Evolutionary conservation across 306 rosid genomes (phyloP), one percentile per base, ranked within the genome.

Genomic region (Lathyrus tuberosus): DNA sequence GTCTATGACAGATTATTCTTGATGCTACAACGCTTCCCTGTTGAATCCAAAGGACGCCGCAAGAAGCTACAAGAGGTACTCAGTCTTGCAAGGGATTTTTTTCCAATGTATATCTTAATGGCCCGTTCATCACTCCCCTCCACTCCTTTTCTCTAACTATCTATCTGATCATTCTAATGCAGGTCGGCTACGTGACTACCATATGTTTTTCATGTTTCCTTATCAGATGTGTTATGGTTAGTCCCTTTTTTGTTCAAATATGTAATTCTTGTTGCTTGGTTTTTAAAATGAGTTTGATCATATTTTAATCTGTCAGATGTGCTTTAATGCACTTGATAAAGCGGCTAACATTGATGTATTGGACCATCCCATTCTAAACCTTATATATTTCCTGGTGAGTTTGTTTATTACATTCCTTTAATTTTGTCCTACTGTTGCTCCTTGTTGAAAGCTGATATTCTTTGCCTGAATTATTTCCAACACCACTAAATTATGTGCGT

Each of bases 151-250:
- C 14, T 37, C 26, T 1, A 10, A 57, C 58, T 56, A 22, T 9
- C 20, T 64, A 47, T 14, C 47, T 80, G 28, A 30, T 72, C 78
- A 70, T 49, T 78, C 56, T 70, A 71, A 49, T 76, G 65, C 88
- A 94, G 99, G 99, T 94, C 77, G 96, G 99, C 82, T 94, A 94
- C 11, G 99, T 94, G 85, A 94, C 99, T 56, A 90, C 97, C 65
- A 91, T 94, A 75, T 94, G 99, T 67, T 94, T 94, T 86, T 61
- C 87, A 42, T 94, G 99, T 79, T 94, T 94, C 90, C 96, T 94
- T 51, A 76, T 89, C 80, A 86, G 99, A 87, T 88, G 97, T 64
- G 69, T 94, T 48, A 94, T 94, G 97, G 99, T 94, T 60, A 88
- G 97, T 73, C 24, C 49, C 67, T 77, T 80, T 58, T 56, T 4